A percentile compares a stretch with the other conserved stretches of the same genome.
Conservation (phyloP, 2,329 filamentous ascomycete species). For the Exophiala lecanii-corni region DNA sequence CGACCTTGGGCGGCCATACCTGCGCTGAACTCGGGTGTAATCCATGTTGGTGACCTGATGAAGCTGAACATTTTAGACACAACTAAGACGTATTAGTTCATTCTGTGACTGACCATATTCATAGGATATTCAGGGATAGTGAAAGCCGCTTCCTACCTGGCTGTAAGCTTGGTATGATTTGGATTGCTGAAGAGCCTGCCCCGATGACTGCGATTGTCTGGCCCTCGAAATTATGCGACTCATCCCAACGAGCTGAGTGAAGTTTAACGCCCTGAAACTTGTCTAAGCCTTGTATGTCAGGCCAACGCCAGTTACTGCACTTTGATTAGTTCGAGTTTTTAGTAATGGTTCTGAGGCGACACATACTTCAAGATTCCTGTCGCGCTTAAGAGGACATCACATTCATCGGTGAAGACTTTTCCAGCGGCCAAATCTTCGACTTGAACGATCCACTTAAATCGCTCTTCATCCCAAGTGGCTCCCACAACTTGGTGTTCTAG, state of each 20-base stretch:
- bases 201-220: conserved; percentile 28
- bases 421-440: conserved; percentile 20
- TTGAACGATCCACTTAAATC: conserved; percentile 25
- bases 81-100: background rate
- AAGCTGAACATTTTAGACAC: conserved; percentile 30
- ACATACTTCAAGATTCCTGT: conserved; percentile 42
- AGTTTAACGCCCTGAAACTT: conserved; percentile 33
- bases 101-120: background rate
- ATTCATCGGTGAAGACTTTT: conserved; percentile 6
- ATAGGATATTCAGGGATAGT: too few relatives aligned
- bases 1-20: conserved; percentile 10
- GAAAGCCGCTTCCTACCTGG: conserved; percentile 9
- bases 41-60: conserved; percentile 21
- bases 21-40: conserved; percentile 16
- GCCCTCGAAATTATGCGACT: conserved; percentile 26
- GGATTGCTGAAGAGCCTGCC: conserved; percentile 25
- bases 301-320: conserved; percentile 42
- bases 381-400: conserved; percentile 28
- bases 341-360: conserved; percentile 50
- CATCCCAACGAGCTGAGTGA: conserved; percentile 32
- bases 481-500: conserved; percentile 53
- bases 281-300: conserved; percentile 33
- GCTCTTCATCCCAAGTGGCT: conserved; percentile 50
- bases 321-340: too few relatives aligned
- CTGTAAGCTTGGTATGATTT: conserved; percentile 34